A percentile compares a stretch with the other conserved stretches of the same genome.
Conservation (phyloP, 495 filamentous ascomycete genomes). For the Lentithecium fluviatile region DNA sequence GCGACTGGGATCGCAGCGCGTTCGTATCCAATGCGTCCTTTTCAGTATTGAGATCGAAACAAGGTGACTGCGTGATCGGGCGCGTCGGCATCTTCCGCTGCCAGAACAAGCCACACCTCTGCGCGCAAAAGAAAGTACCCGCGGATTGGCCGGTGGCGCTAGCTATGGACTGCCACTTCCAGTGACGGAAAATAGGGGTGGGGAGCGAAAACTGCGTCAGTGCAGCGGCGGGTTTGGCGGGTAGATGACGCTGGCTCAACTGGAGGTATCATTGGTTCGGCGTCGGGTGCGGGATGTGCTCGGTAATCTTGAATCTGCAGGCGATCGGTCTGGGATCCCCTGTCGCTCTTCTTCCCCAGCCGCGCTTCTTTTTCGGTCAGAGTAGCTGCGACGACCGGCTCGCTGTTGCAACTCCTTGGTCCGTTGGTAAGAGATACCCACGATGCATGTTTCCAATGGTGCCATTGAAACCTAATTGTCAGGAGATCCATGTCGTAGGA, state of each 20-base stretch:
- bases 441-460: neutral
- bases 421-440: neutral
- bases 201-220: neutral
- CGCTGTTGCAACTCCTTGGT: slow-evolving; percentile 12
- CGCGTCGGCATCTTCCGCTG: slow-evolving; percentile 8
- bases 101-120: neutral
- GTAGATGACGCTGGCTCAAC: slow-evolving; percentile 6
- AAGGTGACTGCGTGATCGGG: slow-evolving; percentile 2
- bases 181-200: slow-evolving; percentile 5
- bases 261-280: slow-evolving; percentile 18
- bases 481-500: too few species aligned
- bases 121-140: neutral
- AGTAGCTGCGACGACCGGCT: neutral
- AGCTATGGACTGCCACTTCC: slow-evolving; percentile 8
- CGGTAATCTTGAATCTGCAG: slow-evolving; percentile 29
- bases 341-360: neutral
- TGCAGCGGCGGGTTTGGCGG: slow-evolving; percentile 7
- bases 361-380: slow-evolving; percentile 5
- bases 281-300: slow-evolving; percentile 23
- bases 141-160: neutral
- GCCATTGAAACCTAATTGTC: neutral
- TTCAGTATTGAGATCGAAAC: neutral
- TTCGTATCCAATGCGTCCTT: neutral
- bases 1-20: too few species aligned
- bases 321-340: slow-evolving; percentile 20